Evolutionary conservation across 202 grass and related monocot species (phyloP).

Genomic region (Schoenoplectus tabernaemontani): DNA sequence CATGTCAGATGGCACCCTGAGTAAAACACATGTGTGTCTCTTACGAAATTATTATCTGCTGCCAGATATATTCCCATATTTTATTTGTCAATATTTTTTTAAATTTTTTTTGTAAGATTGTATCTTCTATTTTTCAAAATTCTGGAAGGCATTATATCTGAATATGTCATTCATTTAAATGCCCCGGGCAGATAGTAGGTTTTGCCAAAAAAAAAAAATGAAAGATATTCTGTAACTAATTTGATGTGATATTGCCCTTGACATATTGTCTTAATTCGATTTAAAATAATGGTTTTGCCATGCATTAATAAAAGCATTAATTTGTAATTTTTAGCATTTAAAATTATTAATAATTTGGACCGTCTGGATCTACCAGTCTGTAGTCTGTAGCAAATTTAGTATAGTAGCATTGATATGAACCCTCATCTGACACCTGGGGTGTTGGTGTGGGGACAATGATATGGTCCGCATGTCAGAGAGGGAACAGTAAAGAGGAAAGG

Average conservation of each 20-base stretch:
- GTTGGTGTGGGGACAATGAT: neutral
- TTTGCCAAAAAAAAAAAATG: neutral
- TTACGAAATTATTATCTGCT: neutral
- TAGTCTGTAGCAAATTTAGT: neutral
- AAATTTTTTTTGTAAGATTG: neutral
- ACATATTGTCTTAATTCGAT: neutral
- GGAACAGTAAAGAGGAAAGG: neutral
- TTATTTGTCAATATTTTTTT: neutral
- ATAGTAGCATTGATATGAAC: neutral
- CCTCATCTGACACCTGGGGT: neutral
- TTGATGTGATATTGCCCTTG: conserved; percentile 5
- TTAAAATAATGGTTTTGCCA: conserved; percentile 6
- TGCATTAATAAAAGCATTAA: too few species aligned
- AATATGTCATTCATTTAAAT: too few species aligned
- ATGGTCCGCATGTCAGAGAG: neutral
- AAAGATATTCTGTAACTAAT: neutral
- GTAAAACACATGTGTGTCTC: neutral
- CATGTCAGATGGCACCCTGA: neutral
- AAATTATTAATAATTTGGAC: conserved; percentile 1
- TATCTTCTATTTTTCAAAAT: neutral
- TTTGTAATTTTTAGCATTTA: neutral
- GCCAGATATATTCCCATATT: neutral
- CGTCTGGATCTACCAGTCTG: neutral
- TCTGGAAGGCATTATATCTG: neutral
- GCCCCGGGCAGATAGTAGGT: too few species aligned